A percentile compares a stretch with the other conserved stretches of the same genome.
Evolutionary conservation across 1,284 basidiomycete genomes (phyloP).

Genomic region (Cutaneotrichosporon spelunceum): DNA sequence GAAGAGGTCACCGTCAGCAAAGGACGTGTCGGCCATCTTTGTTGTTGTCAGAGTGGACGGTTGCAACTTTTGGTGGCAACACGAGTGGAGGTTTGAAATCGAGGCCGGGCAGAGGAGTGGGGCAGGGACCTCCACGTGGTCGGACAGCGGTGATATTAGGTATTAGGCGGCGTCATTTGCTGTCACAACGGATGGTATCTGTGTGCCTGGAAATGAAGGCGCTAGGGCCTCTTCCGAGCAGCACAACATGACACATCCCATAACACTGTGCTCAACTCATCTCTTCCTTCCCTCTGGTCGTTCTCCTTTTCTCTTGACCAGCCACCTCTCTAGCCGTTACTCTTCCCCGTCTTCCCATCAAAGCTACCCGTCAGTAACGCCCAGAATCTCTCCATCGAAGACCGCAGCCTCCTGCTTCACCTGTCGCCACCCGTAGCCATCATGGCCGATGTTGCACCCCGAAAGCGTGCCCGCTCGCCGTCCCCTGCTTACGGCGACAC

Average conservation of each 20-base stretch:
- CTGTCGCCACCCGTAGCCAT: not conserved
- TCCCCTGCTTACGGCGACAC: constrained; percentile 34
- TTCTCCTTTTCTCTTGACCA: not conserved
- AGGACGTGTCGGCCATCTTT: constrained; percentile 7
- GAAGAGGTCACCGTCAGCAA: constrained; percentile 20
- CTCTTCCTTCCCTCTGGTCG: not conserved
- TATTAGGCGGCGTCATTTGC: not conserved
- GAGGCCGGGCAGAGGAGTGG: not conserved
- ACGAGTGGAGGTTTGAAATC: not conserved
- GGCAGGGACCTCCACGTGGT: not conserved
- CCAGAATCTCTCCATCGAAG: not conserved
- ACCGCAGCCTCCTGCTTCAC: not conserved
- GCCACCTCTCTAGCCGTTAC: not conserved
- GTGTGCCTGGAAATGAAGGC: not conserved
- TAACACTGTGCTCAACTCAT: not conserved
- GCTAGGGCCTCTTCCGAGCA: not conserved
- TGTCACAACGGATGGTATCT: not conserved
- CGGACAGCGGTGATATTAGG: not conserved
- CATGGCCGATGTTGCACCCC: constrained; percentile 26
- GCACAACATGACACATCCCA: not conserved
- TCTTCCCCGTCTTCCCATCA: not conserved
- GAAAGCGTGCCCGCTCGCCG: constrained; percentile 42
- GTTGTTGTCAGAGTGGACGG: not conserved
- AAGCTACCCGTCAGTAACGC: not conserved
- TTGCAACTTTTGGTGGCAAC: constrained; percentile 8